Percentiles rank a stretch among this genome's conserved stretches.
Evolutionary conservation across 306 rosid genomes (phyloP).

Genomic region (Myrica gale): DNA sequence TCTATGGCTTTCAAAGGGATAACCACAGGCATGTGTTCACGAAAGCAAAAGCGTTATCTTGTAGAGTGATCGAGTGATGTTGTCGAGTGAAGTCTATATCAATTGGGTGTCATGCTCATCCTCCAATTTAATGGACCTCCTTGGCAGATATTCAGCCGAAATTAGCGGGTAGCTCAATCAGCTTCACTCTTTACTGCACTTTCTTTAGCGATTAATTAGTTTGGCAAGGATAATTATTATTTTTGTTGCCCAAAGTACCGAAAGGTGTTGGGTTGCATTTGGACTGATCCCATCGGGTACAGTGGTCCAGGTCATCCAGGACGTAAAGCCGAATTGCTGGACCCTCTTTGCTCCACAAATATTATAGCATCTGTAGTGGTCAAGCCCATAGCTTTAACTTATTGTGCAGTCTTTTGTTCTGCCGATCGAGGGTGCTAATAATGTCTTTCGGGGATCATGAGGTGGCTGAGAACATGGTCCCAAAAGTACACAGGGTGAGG

Average conservation of each 20-base stretch:
- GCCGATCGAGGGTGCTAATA: constrained; percentile 3
- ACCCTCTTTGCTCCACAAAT: too few species aligned
- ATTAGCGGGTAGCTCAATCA: too few species aligned
- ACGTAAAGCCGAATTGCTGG: too few species aligned
- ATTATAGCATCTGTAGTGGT: background rate
- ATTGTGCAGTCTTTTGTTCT: background rate
- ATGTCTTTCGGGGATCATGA: constrained; percentile 16
- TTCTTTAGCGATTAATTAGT: too few species aligned
- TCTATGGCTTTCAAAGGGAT: constrained; percentile 7
- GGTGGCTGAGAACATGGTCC: constrained; percentile 29
- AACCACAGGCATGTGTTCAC: background rate
- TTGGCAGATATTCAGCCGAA: too few species aligned
- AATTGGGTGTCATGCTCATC: constrained; percentile 31
- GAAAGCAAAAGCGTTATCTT: constrained; percentile 21
- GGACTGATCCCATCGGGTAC: too few species aligned
- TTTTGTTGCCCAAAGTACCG: too few species aligned
- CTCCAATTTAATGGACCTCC: constrained; percentile 11
- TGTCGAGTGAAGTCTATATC: constrained; percentile 22
- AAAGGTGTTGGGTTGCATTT: too few species aligned
- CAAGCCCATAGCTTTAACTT: constrained; percentile 8
- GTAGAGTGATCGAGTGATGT: background rate
- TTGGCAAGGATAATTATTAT: too few species aligned
- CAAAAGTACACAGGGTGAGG: background rate
- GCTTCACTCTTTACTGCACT: too few species aligned
- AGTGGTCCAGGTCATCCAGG: too few species aligned